These are phyloP conservation scores for Aplosporella prunicola DNA, from an alignment of 2,329 filamentous ascomycete genomes.

Conservation along the genomic window DNA sequence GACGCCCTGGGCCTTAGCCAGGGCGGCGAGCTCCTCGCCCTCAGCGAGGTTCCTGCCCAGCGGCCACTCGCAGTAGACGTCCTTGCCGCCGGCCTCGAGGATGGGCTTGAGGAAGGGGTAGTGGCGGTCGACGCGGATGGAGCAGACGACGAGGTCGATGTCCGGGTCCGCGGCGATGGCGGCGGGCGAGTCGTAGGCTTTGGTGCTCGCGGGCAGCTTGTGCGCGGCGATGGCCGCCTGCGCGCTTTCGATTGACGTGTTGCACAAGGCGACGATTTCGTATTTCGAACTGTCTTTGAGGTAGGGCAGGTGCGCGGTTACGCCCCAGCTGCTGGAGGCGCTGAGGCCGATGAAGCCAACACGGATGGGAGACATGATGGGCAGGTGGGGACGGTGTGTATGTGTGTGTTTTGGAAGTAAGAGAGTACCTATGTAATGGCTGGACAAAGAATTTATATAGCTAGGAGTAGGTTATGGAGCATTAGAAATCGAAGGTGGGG, in stretches of 20 bases:
- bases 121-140: slow-evolving; percentile 36
- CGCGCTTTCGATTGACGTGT: slow-evolving; percentile 37
- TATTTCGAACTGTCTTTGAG: slow-evolving; percentile 29
- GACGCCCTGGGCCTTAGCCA: slow-evolving; percentile 33
- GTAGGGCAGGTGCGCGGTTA: slow-evolving; percentile 30
- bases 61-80: slow-evolving; percentile 44
- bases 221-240: slow-evolving; percentile 33
- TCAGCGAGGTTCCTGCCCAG: slow-evolving; percentile 33
- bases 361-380: slow-evolving; percentile 20
- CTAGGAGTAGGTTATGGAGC: no score
- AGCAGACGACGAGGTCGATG: slow-evolving; percentile 40
- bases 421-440: no score
- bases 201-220: slow-evolving; percentile 28
- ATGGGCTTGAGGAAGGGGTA: slow-evolving; percentile 34
- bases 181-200: slow-evolving; percentile 35
- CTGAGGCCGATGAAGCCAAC: slow-evolving; percentile 26
- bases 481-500: no score
- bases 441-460: no score
- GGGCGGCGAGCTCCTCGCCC: slow-evolving; percentile 33
- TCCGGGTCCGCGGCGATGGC: slow-evolving; percentile 38
- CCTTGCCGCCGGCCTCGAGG: slow-evolving; percentile 34
- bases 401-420: no score
- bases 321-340: slow-evolving; percentile 29
- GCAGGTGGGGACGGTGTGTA: no score
- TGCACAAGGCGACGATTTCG: slow-evolving; percentile 42